These are phyloP conservation scores for Phyllosticta capitalensis DNA, from an alignment of 2,329 filamentous ascomycete genomes.

Conservation along the genomic window DNA sequence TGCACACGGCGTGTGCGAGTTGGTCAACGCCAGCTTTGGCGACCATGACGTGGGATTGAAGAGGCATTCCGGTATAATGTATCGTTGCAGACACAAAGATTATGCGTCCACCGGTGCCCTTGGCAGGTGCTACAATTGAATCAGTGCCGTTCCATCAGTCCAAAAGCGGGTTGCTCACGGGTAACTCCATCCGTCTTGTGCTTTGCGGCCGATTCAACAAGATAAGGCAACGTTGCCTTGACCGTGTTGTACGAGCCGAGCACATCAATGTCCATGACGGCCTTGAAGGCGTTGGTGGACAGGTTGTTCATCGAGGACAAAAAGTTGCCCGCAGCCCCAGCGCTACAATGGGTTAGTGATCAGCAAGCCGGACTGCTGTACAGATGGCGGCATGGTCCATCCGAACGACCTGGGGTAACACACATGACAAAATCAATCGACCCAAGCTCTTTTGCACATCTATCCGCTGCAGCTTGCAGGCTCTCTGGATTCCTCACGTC, in stretches of 20 bases:
- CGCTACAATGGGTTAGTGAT: conserved; percentile 41
- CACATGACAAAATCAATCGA: conserved; percentile 88
- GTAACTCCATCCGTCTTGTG: conserved; percentile 51
- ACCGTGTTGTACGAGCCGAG: conserved; percentile 90
- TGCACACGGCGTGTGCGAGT: conserved; percentile 65
- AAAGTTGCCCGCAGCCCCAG: conserved; percentile 93
- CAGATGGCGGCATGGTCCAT: not conserved
- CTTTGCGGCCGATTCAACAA: conserved; percentile 62
- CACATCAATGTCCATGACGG: conserved; percentile 93
- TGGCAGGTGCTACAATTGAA: conserved; percentile 17
- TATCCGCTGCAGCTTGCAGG: conserved; percentile 64
- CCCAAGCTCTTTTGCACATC: conserved; percentile 73
- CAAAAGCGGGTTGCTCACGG: conserved; percentile 21
- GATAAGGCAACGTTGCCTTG: conserved; percentile 79
- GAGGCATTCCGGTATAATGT: conserved; percentile 76
- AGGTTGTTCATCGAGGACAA: conserved; percentile 75
- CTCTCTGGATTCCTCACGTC: conserved; percentile 60
- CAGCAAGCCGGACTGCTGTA: not conserved
- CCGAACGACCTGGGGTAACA: conserved; percentile 21
- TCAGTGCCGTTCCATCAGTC: conserved; percentile 1
- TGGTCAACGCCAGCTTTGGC: conserved; percentile 89
- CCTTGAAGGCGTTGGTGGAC: conserved; percentile 82
- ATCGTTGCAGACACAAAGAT: conserved; percentile 85
- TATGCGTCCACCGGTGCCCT: conserved; percentile 67
- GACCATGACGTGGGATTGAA: conserved; percentile 83